Conservation (phyloP, 805 yeast genomes). For the Candida piceae region DNA sequence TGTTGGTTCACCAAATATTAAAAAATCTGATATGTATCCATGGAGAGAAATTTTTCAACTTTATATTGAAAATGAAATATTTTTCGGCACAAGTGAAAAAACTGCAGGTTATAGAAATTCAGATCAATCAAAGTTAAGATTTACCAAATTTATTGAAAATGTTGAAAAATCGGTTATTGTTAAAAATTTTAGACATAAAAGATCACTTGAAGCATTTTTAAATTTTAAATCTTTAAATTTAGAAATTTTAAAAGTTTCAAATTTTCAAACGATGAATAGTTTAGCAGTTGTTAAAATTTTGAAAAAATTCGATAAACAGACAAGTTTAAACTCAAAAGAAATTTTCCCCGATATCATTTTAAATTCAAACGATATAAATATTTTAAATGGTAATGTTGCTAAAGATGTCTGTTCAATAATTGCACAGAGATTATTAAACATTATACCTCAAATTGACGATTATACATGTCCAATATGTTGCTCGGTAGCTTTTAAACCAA, state of each 20-base stretch:
- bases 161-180: constrained; percentile 35
- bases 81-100: constrained; percentile 40
- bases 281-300: constrained; percentile 64
- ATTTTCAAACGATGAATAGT: constrained; percentile 57
- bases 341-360: constrained; percentile 36
- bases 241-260: constrained; percentile 49
- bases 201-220: constrained; percentile 40
- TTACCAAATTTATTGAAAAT: constrained; percentile 35
- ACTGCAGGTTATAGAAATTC: constrained; percentile 41
- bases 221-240: constrained; percentile 50
- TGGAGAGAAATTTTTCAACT: constrained; percentile 68
- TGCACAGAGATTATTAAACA: constrained; percentile 45
- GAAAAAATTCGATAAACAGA: constrained; percentile 73
- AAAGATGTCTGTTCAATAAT: constrained; percentile 52
- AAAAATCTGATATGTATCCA: constrained; percentile 50
- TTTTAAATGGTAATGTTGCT: constrained; percentile 37
- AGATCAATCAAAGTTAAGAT: constrained; percentile 41
- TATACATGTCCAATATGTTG: constrained; percentile 72
- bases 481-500: constrained; percentile 68
- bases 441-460: constrained; percentile 72
- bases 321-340: constrained; percentile 45
- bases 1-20: constrained; percentile 36
- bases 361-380: constrained; percentile 14
- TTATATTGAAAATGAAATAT: constrained; percentile 64
- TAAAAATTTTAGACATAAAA: constrained; percentile 41